Base-by-base conservation (phyloP, 306 rosid genomes). In the Fragaria iinumae region DNA sequence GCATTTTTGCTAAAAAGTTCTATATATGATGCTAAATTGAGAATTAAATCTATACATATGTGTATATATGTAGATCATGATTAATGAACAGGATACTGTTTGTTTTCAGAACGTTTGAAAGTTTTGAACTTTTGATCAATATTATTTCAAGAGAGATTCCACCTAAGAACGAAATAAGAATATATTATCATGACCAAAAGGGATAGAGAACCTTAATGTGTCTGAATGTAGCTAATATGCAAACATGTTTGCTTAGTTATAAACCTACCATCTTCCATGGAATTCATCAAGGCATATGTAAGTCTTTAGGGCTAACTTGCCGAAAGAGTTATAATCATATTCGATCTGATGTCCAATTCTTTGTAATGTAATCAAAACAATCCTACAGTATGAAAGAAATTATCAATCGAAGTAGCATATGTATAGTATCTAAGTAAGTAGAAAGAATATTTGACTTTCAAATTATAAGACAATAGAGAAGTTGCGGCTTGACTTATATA, bases 401-500 rank as follows among this genome's bases (percentile, higher is more conserved):
- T 11, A 38, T 29, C 67, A 62, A 12, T 29, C n/a, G 4, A 5
- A 32, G 18, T 32, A 63, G n/a, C 21, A 32, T 14, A 32, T 14
- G 41, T 29, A 32, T 45, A 45, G 50, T 45, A 8, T 56, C 67
- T 14, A 62, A 11, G 20, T 29, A 27, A 39, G 41, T 12, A 23
- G 67, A 62, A 32, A 62, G 21, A 11, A 63, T 63, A 32, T 32
- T 32, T 62, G 41, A 2, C 45, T 43, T 43, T 41, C 45, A 41
- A 41, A 41, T 1, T 41, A 8, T 41, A 41, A 41, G 45, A 41
- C 36, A 62, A 21, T 16, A 36, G 48, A 18, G 7, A 66, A 66
- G 70, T 38, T 66, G 48, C 70, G 70, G 70, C 70, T 64, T 16
- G 44, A 64, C 34, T 14, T 6, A 64, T 62, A 14, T 5, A 64